Percentiles rank a stretch among this genome's conserved stretches.
These are phyloP conservation scores for Fusarium chuoi DNA, from an alignment of 2,329 filamentous ascomycete species.

Conservation along the genomic window DNA sequence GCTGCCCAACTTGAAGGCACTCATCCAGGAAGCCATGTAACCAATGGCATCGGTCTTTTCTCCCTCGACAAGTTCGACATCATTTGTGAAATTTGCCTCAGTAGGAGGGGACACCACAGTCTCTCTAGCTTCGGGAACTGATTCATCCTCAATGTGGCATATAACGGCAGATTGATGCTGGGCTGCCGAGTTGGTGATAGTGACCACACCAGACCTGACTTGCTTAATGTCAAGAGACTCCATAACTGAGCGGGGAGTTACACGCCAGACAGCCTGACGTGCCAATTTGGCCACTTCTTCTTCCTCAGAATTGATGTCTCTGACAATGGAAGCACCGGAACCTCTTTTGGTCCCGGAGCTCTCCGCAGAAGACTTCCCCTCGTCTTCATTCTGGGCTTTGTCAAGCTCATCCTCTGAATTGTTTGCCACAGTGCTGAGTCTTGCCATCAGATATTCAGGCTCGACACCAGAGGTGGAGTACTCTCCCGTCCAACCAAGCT, in stretches of 20 bases:
- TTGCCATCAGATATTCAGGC: not conserved
- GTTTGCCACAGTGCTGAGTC: not conserved
- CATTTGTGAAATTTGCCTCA: too few species aligned
- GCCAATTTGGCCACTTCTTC: not conserved
- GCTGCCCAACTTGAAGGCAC: not conserved
- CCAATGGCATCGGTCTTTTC: accelerated
- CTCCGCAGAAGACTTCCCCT: accelerated
- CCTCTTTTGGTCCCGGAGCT: not conserved
- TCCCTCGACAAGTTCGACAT: too few species aligned
- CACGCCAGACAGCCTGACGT: not conserved
- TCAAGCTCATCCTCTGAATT: not conserved
- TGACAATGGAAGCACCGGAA: too few species aligned
- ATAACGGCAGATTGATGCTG: not conserved
- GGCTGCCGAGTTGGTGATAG: not conserved
- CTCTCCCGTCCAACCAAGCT: not conserved
- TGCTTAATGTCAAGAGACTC: not conserved
- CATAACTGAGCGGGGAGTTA: not conserved
- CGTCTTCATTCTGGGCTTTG: not conserved
- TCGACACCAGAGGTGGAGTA: not conserved
- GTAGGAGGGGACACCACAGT: not conserved
- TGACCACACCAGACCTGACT: not conserved
- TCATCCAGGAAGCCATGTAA: not conserved
- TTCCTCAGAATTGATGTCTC: not conserved
- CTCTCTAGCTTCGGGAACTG: not conserved
- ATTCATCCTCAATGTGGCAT: accelerated